Conservation (phyloP, 1,284 basidiomycete genomes). For the Pseudozyma hubeiensis region DNA sequence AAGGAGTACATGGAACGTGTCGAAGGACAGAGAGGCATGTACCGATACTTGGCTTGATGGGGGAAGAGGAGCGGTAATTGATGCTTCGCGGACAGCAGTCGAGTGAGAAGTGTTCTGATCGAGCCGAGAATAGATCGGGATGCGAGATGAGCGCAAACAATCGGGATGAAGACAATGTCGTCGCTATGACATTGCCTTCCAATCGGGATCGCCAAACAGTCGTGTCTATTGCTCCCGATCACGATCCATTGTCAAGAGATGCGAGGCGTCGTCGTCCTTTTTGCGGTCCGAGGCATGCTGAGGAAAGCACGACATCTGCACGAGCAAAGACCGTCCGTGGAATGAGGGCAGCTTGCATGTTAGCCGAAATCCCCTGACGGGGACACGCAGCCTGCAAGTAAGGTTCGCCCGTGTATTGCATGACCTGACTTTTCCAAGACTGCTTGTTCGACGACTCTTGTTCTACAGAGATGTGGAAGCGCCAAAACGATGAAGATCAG, state of each 20-base stretch:
- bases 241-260: too few species aligned
- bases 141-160: background rate
- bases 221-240: too few species aligned
- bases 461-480: too few species aligned
- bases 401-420: too few species aligned
- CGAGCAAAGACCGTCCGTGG: too few species aligned
- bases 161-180: background rate
- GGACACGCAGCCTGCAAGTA: too few species aligned
- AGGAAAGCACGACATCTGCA: background rate
- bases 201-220: background rate
- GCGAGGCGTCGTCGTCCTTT: too few species aligned
- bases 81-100: background rate
- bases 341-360: too few species aligned
- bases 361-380: too few species aligned
- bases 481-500: background rate
- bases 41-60: constrained; percentile 64
- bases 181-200: background rate
- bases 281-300: too few species aligned
- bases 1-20: constrained; percentile 67
- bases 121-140: background rate
- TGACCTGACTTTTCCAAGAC: background rate
- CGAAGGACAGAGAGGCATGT: constrained; percentile 61
- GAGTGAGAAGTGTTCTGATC: background rate
- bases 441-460: too few species aligned
- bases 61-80: too few species aligned